These are phyloP conservation scores for Teunomyces panamensis DNA, from an alignment of 805 yeast genomes.

Conservation along the genomic window DNA sequence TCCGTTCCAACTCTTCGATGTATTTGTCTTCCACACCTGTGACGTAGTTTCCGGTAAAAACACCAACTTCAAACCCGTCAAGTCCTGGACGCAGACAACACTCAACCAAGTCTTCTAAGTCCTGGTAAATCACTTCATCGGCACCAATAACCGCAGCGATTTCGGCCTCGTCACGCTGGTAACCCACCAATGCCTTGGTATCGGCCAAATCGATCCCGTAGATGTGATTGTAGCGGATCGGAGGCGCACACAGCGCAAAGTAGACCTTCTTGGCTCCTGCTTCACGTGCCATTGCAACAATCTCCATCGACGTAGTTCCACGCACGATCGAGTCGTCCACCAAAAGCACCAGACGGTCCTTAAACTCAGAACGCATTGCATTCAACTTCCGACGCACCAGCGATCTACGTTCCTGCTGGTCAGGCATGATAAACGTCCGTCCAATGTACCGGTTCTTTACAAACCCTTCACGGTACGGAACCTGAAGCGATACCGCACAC, in stretches of 20 bases:
- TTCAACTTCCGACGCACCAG: slow-evolving; percentile 92
- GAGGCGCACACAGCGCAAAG: slow-evolving; percentile 97
- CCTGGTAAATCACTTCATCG: slow-evolving; percentile 86
- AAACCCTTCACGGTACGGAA: slow-evolving; percentile 95
- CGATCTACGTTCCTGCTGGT: slow-evolving; percentile 89
- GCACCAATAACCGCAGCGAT: slow-evolving; percentile 82
- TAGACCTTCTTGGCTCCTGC: slow-evolving; percentile 96
- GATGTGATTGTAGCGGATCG: slow-evolving; percentile 93
- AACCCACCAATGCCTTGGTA: slow-evolving; percentile 89
- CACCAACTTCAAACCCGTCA: slow-evolving; percentile 87
- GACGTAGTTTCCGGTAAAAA: slow-evolving; percentile 88
- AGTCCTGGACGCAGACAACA: slow-evolving; percentile 63
- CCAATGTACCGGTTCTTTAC: slow-evolving; percentile 97
- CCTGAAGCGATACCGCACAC: slow-evolving; percentile 74
- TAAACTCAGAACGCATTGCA: slow-evolving; percentile 93
- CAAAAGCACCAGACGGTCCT: slow-evolving; percentile 76
- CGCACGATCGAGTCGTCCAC: slow-evolving; percentile 98
- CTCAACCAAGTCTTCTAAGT: slow-evolving; percentile 73
- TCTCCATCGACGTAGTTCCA: slow-evolving; percentile 96
- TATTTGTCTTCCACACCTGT: slow-evolving; percentile 92
- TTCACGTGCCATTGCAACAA: slow-evolving; percentile 96
- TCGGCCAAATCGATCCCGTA: slow-evolving; percentile 98
- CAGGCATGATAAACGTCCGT: slow-evolving; percentile 97
- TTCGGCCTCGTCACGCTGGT: slow-evolving; percentile 67
- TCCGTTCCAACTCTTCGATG: slow-evolving; percentile 73